Evolutionary conservation across 345 rosid species (phyloP), one percentile per base, ranked within the genome.

Genomic region (Heritiera fomes): DNA sequence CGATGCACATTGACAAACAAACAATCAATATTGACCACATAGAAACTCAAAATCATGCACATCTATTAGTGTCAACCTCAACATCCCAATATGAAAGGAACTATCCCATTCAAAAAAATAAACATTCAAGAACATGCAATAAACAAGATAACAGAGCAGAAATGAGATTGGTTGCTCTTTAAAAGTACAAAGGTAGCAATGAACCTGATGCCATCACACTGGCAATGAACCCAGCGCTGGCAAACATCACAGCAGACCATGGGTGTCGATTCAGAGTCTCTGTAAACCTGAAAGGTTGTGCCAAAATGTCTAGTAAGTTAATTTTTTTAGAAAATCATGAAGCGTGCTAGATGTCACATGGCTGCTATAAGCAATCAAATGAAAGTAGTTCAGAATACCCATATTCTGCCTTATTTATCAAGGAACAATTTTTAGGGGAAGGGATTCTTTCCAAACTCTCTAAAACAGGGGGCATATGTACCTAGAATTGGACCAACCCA

Each of bases 191-290:
- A 38, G 65, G 80, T 40, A 46, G 46, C 23, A 74, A 85, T 50
- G 62, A 80, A 96, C 99, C 99, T 94, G 86, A 97, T 97, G 84
- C 92, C 95, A 86, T 97, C 99, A 80, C 99, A 97, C 7, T 86
- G 86, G 85, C 98, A 94, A 82, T 97, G 99, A 88, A 97, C 98
- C 99, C 99, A 97, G 52, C 96, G 98, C 88, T 93, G 98, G 87
- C 99, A 97, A 85, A 89, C 87, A 88, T 97, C 99, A 90, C 98
- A 97, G 87, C 98, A 97, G 65, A 97, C 98, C 98, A 97, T 94
- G 38, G 98, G 99, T 61, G 99, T 97, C 47, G 98, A 87, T 83
- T 97, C 99, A 6, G 98, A 97, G 82, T 94, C 99, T 87, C 99
- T 88, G 80, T 94, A 97, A 77, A 96, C 99, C 99, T 94, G 84